Conservation (phyloP, 768 basidiomycete genomes). For the Mycena alexandri region DNA sequence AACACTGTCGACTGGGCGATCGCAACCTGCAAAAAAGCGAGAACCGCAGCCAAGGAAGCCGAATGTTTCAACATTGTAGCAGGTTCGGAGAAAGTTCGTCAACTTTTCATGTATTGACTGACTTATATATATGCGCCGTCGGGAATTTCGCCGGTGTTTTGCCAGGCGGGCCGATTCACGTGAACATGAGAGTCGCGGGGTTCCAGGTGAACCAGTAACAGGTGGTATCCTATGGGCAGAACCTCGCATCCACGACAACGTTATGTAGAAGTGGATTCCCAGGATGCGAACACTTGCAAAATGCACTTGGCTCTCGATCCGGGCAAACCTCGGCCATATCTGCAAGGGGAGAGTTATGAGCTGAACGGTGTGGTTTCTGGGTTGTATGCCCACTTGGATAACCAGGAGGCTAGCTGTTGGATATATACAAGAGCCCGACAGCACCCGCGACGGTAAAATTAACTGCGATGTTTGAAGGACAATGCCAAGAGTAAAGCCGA, state of each 20-base stretch:
- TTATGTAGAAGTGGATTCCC: neutral
- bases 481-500: neutral
- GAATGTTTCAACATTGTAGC: conserved; percentile 10
- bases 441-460: conserved; percentile 10
- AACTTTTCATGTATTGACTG: too few relatives aligned
- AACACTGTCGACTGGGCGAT: conserved; percentile 27
- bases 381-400: too few relatives aligned
- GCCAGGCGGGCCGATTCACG: conserved; percentile 16
- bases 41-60: conserved; percentile 16
- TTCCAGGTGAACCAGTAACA: conserved; percentile 10
- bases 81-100: too few relatives aligned
- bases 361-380: neutral
- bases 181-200: neutral
- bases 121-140: neutral
- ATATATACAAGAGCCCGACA: too few relatives aligned
- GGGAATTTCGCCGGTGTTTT: conserved; percentile 21
- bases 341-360: too few relatives aligned
- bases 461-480: neutral
- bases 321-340: conserved; percentile 10
- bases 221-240: conserved; percentile 1
- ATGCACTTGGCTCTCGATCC: conserved; percentile 20
- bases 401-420: too few relatives aligned
- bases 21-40: conserved; percentile 26
- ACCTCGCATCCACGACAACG: neutral
- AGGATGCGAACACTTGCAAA: neutral